Conservation (phyloP, 805 yeast species). For the Phaffomyces antillensis region DNA sequence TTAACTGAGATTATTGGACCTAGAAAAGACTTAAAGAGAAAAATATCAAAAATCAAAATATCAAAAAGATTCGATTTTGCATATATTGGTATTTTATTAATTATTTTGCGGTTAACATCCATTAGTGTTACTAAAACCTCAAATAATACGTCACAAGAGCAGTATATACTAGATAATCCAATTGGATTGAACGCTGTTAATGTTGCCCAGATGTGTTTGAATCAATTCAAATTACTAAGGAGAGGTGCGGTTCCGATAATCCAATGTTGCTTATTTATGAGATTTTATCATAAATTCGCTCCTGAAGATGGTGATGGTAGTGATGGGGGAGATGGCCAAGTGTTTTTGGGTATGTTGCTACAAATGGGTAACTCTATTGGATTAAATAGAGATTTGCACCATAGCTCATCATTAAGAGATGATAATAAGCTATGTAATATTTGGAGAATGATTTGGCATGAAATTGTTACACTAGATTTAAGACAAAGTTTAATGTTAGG, state of each 20-base stretch:
- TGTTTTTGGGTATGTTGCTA: constrained; percentile 41
- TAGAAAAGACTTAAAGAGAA: constrained; percentile 6
- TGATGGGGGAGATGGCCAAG: constrained; percentile 54
- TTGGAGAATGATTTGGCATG: constrained; percentile 55
- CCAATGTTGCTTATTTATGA: constrained; percentile 47
- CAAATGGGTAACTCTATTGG: constrained; percentile 56
- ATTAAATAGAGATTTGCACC: constrained; percentile 47
- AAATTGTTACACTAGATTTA: constrained; percentile 38
- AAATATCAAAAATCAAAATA: constrained; percentile 6
- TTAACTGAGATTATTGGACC: constrained; percentile 11
- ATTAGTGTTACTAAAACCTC: constrained; percentile 15
- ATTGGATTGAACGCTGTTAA: constrained; percentile 37
- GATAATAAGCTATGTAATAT: constrained; percentile 32
- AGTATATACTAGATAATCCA: constrained; percentile 39
- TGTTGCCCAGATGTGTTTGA: constrained; percentile 47
- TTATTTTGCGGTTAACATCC: constrained; percentile 19
- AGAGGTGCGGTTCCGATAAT: constrained; percentile 43
- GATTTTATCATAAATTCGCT: constrained; percentile 45
- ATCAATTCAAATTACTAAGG: constrained; percentile 45
- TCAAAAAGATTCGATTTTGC: constrained; percentile 22
- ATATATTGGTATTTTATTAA: constrained; percentile 15
- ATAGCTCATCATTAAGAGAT: constrained; percentile 19
- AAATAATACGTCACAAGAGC: constrained; percentile 14
- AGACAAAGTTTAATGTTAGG: constrained; percentile 43
- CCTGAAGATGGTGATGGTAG: constrained; percentile 54